Conservation (phyloP, 768 basidiomycete genomes). For the Agrocybe chaxingu region DNA sequence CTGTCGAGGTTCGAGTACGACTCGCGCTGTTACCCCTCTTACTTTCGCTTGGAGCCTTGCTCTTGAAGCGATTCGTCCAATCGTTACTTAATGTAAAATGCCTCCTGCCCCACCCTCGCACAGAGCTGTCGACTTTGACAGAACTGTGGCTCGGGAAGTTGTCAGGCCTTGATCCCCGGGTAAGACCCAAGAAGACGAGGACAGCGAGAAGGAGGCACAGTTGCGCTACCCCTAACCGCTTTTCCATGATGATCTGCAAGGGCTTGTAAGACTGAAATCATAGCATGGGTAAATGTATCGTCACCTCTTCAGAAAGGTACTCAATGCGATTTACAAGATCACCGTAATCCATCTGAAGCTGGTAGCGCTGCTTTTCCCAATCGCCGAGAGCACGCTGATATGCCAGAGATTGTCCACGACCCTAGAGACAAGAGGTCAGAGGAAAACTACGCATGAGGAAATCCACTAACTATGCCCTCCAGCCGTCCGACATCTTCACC, state of each 20-base stretch:
- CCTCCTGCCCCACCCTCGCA: conserved; percentile 55
- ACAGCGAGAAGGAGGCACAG: conserved; percentile 80
- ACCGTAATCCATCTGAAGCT: conserved; percentile 68
- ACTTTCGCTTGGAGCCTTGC: conserved; percentile 19
- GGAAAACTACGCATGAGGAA: not conserved
- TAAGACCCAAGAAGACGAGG: conserved; percentile 82
- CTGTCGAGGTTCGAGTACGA: conserved; percentile 22
- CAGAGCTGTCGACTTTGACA: conserved; percentile 23
- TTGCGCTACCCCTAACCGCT: conserved; percentile 86
- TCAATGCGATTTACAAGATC: conserved; percentile 70
- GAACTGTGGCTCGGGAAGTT: conserved; percentile 21
- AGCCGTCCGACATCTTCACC: conserved; percentile 77
- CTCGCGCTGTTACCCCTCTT: conserved; percentile 20
- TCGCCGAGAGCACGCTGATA: conserved; percentile 64
- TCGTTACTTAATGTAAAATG: conserved; percentile 57
- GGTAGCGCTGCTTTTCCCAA: conserved; percentile 63
- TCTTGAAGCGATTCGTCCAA: conserved; percentile 38
- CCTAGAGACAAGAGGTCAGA: conserved; percentile 33
- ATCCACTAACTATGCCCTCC: conserved; percentile 62
- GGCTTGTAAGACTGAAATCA: not conserved
- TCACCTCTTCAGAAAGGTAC: conserved; percentile 78
- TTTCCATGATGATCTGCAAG: conserved; percentile 76
- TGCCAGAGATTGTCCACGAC: conserved; percentile 65
- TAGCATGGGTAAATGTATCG: not conserved
- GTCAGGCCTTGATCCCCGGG: conserved; percentile 62